A percentile compares a stretch with the other conserved stretches of the same genome.
phyloP scores from a whole-genome alignment of 352 stramenopile genomes.

The Phytophthora lateralis region DNA sequence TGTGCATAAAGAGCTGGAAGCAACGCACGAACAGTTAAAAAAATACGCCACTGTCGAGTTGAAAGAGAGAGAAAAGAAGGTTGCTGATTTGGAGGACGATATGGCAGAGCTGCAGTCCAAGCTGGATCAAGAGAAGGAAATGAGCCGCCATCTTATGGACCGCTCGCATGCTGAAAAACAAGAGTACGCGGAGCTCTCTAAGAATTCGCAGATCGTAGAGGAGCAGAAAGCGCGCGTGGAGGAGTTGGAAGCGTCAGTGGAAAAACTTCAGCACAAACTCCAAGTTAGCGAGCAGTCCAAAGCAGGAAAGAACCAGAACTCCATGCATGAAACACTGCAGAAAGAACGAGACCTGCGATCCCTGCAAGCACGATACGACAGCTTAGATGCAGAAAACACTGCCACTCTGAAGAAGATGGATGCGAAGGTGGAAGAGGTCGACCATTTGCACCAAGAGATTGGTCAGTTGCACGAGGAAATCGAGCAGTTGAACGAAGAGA shows the following conservation, averaged over 20 bases:
- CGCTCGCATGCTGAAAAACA: slow-evolving; percentile 35
- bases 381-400: slow-evolving; percentile 32
- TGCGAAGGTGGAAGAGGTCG: slow-evolving; percentile 33
- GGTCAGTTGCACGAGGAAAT: slow-evolving; percentile 37
- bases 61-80: slow-evolving; percentile 38
- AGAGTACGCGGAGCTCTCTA: slow-evolving; percentile 21
- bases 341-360: slow-evolving; percentile 53
- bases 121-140: slow-evolving; percentile 59
- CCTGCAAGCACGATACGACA: slow-evolving; percentile 38
- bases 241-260: slow-evolving; percentile 42
- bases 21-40: slow-evolving; percentile 46
- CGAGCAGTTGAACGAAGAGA: slow-evolving; percentile 36
- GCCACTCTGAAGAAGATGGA: slow-evolving; percentile 27
- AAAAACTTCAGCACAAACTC: slow-evolving; percentile 41
- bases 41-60: slow-evolving; percentile 33
- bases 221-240: slow-evolving; percentile 26
- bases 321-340: slow-evolving; percentile 58
- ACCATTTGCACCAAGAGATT: slow-evolving; percentile 29
- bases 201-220: slow-evolving; percentile 22
- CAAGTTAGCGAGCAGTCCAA: slow-evolving; percentile 44
- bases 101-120: slow-evolving; percentile 63
- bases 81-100: slow-evolving; percentile 54
- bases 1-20: slow-evolving; percentile 38
- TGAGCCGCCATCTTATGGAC: slow-evolving; percentile 54
- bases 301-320: slow-evolving; percentile 47